Percentiles rank a stretch among this genome's conserved stretches.
Conservation (phyloP, 148 eudicot genomes). For the Vaccinium darrowii region DNA sequence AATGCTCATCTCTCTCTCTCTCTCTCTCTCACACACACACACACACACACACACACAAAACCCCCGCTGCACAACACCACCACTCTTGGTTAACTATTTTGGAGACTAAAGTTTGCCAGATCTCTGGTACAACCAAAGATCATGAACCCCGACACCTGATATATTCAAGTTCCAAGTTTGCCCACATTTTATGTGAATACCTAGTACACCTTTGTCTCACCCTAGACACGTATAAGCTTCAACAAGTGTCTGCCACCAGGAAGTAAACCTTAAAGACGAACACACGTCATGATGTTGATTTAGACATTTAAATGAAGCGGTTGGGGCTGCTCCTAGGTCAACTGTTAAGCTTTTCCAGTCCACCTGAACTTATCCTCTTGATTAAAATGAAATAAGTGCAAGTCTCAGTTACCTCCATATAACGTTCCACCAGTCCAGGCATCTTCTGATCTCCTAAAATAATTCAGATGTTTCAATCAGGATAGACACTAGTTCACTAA, state of each 20-base stretch:
- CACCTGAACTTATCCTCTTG: not conserved
- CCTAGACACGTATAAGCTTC: not conserved
- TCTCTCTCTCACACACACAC: not conserved
- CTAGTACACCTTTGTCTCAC: not conserved
- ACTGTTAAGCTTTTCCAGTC: not conserved
- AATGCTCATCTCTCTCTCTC: not conserved
- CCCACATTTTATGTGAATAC: not conserved
- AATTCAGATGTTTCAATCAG: slow-evolving; percentile 21
- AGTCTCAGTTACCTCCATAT: slow-evolving; percentile 75
- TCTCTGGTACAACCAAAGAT: not conserved
- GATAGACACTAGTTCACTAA: not conserved
- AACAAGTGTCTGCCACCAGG: not conserved
- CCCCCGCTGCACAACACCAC: not conserved
- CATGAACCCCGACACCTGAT: not conserved
- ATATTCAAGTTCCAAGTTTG: not conserved
- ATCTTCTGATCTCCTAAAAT: slow-evolving; percentile 56
- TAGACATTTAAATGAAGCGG: not conserved
- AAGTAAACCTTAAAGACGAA: not conserved
- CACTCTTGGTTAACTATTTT: not conserved
- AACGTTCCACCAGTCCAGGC: slow-evolving; percentile 73
- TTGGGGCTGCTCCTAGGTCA: not conserved
- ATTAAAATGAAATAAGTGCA: not conserved
- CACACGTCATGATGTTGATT: not conserved
- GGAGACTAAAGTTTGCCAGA: not conserved
- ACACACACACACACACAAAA: not conserved